These are phyloP conservation scores for Penicillium sp. DNA, from an alignment of 2,329 filamentous ascomycete species.

Conservation along the genomic window DNA sequence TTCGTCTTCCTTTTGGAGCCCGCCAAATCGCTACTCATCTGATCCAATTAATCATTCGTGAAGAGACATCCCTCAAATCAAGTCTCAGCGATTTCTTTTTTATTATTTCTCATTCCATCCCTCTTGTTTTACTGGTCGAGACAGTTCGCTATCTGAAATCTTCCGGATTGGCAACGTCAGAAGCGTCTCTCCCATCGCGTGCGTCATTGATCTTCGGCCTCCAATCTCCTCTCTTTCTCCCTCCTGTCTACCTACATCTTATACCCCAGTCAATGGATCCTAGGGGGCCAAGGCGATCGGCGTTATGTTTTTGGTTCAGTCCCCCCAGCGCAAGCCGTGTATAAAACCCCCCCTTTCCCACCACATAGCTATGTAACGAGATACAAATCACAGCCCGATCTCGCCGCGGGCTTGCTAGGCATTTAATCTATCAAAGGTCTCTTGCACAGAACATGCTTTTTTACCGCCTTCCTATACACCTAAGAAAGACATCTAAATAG, in stretches of 20 bases:
- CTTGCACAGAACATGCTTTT: too few species aligned
- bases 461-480: too few species aligned
- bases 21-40: neutral
- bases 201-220: conserved; percentile 4
- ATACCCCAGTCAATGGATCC: conserved; percentile 27
- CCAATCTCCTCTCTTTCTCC: conserved; percentile 17
- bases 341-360: conserved; percentile 18
- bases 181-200: neutral
- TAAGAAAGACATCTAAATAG: too few species aligned
- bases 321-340: conserved; percentile 12
- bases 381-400: neutral
- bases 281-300: conserved; percentile 19
- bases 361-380: conserved; percentile 19
- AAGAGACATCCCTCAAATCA: neutral
- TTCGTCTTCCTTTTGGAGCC: neutral
- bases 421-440: neutral
- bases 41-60: neutral
- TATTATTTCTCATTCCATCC: too few species aligned
- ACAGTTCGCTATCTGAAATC: neutral
- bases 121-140: neutral
- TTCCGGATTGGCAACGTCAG: neutral
- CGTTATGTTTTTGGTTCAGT: conserved; percentile 12
- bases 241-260: conserved; percentile 22
- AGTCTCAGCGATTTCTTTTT: neutral
- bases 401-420: neutral